Evolutionary conservation across 2,329 filamentous ascomycete genomes (phyloP).

Genomic region (Penicillium concentricum): DNA sequence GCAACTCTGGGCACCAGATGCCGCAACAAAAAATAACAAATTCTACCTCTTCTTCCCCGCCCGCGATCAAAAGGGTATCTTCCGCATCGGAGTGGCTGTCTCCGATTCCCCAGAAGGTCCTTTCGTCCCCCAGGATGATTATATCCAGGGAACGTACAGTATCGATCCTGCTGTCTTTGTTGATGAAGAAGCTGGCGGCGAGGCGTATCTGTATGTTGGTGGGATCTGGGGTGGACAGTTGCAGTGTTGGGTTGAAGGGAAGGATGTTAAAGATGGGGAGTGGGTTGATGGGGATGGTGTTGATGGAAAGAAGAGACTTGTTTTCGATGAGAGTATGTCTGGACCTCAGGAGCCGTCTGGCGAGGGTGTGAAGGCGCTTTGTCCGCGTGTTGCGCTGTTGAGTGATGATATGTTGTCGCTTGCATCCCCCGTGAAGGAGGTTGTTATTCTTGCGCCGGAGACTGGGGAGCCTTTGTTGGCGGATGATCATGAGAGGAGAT

Average conservation of each 20-base stretch:
- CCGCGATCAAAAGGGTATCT: constrained; percentile 66
- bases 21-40: constrained; percentile 65
- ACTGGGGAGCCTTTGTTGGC: constrained; percentile 59
- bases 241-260: constrained; percentile 65
- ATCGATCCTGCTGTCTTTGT: constrained; percentile 77
- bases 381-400: constrained; percentile 66
- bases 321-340: constrained; percentile 57
- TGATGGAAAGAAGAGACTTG: constrained; percentile 27
- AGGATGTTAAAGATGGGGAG: constrained; percentile 36
- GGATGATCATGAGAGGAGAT: constrained; percentile 70
- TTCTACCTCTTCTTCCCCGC: constrained; percentile 80
- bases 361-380: constrained; percentile 57
- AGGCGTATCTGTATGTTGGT: constrained; percentile 71
- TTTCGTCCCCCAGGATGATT: constrained; percentile 63
- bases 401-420: constrained; percentile 66
- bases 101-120: constrained; percentile 65
- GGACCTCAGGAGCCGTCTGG: constrained; percentile 62
- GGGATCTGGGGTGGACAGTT: constrained; percentile 79
- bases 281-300: constrained; percentile 23
- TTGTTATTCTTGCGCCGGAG: constrained; percentile 62
- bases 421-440: constrained; percentile 54
- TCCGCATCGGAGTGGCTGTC: constrained; percentile 72
- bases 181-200: constrained; percentile 57
- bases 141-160: constrained; percentile 68
- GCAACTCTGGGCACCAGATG: constrained; percentile 80